Evolutionary conservation across 371 early-diverging fungal species (phyloP).

Genomic region (Vavraia culicis): DNA sequence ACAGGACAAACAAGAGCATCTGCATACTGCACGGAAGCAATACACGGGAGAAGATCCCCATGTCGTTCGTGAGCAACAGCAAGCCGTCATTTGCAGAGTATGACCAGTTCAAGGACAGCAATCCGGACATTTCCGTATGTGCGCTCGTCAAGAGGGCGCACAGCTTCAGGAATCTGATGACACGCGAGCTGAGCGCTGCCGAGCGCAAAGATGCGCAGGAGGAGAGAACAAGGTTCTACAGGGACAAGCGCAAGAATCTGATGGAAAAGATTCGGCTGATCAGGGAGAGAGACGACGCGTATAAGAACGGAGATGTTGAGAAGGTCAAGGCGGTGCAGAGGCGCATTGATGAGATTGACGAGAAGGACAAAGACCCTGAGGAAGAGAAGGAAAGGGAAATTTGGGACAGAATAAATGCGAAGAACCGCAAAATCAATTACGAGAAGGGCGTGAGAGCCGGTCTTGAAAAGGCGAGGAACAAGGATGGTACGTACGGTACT

Average conservation of each 20-base stretch:
- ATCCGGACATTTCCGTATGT: neutral
- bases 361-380: too few species aligned
- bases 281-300: constrained; percentile 14
- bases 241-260: constrained; percentile 6
- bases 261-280: constrained; percentile 26
- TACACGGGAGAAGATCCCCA: neutral
- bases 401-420: neutral
- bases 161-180: constrained; percentile 5
- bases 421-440: constrained; percentile 3
- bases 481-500: too few species aligned
- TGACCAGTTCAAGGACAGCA: constrained; percentile 14
- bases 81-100: constrained; percentile 10
- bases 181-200: constrained; percentile 11
- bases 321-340: constrained; percentile 18
- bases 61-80: constrained; percentile 12
- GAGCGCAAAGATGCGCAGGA: constrained; percentile 22
- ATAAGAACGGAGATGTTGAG: constrained; percentile 10
- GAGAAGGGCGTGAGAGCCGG: neutral
- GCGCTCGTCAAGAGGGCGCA: too few species aligned
- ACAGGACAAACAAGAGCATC: constrained; percentile 5
- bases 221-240: constrained; percentile 5
- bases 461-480: too few species aligned
- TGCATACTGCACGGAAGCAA: constrained; percentile 8
- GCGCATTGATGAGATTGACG: constrained; percentile 13
- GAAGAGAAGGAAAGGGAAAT: neutral